Percentiles rank a stretch among this genome's conserved stretches.
Evolutionary conservation across 768 basidiomycete genomes (phyloP).

Genomic region (Russula griseocarnosa): DNA sequence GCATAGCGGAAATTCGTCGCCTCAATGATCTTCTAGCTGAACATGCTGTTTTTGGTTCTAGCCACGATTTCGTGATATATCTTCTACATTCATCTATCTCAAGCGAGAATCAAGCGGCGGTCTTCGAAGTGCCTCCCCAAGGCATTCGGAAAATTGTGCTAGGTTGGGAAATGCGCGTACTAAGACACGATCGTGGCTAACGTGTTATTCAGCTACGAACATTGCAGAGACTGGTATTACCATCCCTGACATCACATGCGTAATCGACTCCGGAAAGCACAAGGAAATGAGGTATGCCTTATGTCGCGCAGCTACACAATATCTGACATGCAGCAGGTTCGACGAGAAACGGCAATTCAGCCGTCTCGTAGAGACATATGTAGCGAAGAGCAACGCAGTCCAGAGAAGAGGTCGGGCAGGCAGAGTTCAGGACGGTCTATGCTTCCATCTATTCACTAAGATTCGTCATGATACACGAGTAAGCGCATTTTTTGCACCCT

Average conservation of each 20-base stretch:
- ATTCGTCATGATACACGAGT: conserved; percentile 77
- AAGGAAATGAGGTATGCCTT: conserved; percentile 76
- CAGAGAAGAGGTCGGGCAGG: conserved; percentile 89
- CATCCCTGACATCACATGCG: conserved; percentile 95
- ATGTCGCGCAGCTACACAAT: conserved; percentile 13
- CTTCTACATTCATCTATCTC: conserved; percentile 92
- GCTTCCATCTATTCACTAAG: conserved; percentile 95
- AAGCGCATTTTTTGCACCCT: conserved; percentile 21
- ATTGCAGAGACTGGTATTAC: conserved; percentile 98
- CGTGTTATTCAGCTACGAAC: conserved; percentile 61
- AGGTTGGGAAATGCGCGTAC: conserved; percentile 45
- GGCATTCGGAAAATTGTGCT: conserved; percentile 92
- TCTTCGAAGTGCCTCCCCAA: conserved; percentile 80
- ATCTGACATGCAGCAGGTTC: conserved; percentile 48
- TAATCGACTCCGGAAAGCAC: conserved; percentile 92
- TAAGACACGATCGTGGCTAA: neutral
- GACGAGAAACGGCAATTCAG: conserved; percentile 97
- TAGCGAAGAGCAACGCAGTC: conserved; percentile 87
- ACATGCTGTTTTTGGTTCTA: conserved; percentile 66
- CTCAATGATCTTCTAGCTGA: conserved; percentile 76
- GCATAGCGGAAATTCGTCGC: conserved; percentile 87
- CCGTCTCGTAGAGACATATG: conserved; percentile 83
- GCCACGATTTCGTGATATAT: conserved; percentile 64
- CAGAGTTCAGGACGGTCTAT: conserved; percentile 82
- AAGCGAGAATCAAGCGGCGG: conserved; percentile 83